phyloP scores from a whole-genome alignment of 495 filamentous ascomycete genomes.

The Penicillium simplicissimum region DNA sequence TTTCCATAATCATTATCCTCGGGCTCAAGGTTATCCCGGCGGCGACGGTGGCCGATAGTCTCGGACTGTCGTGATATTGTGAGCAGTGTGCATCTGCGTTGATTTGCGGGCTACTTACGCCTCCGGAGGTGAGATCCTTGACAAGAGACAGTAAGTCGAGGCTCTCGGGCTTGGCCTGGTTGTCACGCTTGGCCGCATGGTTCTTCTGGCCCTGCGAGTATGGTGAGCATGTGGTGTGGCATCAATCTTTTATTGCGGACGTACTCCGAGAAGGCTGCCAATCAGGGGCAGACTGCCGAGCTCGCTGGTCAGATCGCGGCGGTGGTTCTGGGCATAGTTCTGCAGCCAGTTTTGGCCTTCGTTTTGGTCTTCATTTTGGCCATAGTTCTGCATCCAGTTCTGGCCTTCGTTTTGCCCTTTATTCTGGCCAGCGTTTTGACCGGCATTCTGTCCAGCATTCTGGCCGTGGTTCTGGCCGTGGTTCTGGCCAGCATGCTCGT shows the following conservation, averaged over 20 bases:
- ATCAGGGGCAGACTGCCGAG: slow-evolving; percentile 20
- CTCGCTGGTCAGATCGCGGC: slow-evolving; percentile 9
- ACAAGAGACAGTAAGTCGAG: slow-evolving; percentile 6
- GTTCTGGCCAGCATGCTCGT: slow-evolving; percentile 9
- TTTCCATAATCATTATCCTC: too few relatives aligned
- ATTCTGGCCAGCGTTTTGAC: slow-evolving; percentile 13
- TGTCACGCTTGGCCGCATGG: slow-evolving; percentile 1
- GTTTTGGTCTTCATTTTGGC: slow-evolving; percentile 11
- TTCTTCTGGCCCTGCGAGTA: slow-evolving; percentile 9
- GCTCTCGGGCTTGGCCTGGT: slow-evolving; percentile 1
- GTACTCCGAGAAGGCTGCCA: slow-evolving; percentile 18
- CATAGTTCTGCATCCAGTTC: slow-evolving; percentile 3
- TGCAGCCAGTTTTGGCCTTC: slow-evolving; percentile 4
- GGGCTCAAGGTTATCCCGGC: too few relatives aligned
- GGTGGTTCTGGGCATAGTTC: slow-evolving; percentile 12
- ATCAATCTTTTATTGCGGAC: neutral
- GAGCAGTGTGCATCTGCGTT: neutral
- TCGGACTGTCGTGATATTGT: slow-evolving; percentile 4
- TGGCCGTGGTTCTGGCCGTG: slow-evolving; percentile 16
- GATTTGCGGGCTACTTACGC: neutral
- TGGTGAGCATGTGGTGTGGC: slow-evolving; percentile 1
- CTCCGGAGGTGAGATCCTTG: slow-evolving; percentile 8
- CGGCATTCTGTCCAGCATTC: slow-evolving; percentile 14
- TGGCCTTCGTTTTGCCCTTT: slow-evolving; percentile 8
- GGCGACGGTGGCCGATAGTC: slow-evolving; percentile 3